Evolutionary conservation across 73 alveolate species (phyloP), one percentile per base, ranked within the genome.

Genomic region (Diophrys appendiculata): DNA sequence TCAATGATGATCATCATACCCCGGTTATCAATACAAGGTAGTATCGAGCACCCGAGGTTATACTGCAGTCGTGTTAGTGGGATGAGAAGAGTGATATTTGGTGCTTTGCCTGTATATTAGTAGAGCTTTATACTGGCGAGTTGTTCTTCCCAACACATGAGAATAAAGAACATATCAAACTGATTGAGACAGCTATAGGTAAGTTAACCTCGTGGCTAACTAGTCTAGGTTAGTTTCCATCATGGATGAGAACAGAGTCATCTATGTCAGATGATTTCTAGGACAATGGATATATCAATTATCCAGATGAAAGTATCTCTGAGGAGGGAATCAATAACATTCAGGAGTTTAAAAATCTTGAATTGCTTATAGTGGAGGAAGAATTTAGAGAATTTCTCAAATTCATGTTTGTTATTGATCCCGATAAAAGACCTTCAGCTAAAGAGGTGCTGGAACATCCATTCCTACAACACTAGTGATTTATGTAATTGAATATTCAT

Each of bases 21-120:
- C 74, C 88, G 25, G 91, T 92, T 75, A 95, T 97, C 26, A 97
- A 97, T 79, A 97, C 99, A 34, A 86, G 99, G 56, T 91, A 97
- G 83, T 97, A 97, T 68, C 70, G 99, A 43, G 98, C 98, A 14
- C 99, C 99, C 2, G 99, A 97, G 87, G 99, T 95, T 32, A 95
- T 97, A 30, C 77, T 97, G 30, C 91, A 88, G 53, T 87, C 91
- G 72, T 77, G 93, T n/a, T 83, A 92, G 32, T 91, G 98, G 97
- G 90, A 91, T 80, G 91, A 78, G 80, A 83, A 82, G 64, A 87
- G 97, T 80, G 99, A 97, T 83, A 88, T 97, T 60, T 97, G 99
- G 99, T 92, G 98, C 31, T 77, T 95, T 71, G 99, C 97, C 33
- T 97, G 99, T 80, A 94, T 97, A 27, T 80, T 97, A 78, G 86